Evolutionary conservation across 2,329 filamentous ascomycete species (phyloP).

Genomic region (Aspergillus viridinutans): DNA sequence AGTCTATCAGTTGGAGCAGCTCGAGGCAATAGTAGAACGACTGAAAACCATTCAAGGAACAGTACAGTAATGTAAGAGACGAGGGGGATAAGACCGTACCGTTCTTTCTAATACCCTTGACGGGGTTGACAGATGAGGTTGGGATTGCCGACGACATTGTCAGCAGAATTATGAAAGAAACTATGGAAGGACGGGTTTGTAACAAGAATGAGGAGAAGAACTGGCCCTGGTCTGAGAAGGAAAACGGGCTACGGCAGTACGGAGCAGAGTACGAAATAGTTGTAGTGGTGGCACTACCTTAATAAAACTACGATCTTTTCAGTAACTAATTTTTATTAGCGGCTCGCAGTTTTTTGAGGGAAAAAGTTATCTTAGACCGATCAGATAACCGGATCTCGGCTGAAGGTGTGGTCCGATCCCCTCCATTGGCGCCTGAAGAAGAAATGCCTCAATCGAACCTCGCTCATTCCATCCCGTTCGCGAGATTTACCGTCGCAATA

Average conservation of each 20-base stretch:
- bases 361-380: slow-evolving; percentile 38
- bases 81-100: slow-evolving; percentile 49
- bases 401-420: slow-evolving; percentile 17
- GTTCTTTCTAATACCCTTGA: slow-evolving; percentile 74
- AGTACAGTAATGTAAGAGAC: slow-evolving; percentile 11
- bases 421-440: neutral
- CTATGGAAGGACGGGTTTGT: neutral
- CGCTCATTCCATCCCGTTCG: neutral
- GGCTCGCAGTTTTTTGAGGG: slow-evolving; percentile 9
- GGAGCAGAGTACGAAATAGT: slow-evolving; percentile 4
- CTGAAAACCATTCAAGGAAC: slow-evolving; percentile 9
- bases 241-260: neutral
- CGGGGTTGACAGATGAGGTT: slow-evolving; percentile 29
- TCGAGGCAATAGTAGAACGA: slow-evolving; percentile 5
- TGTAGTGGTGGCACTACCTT: neutral
- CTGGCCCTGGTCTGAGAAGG: neutral
- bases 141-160: slow-evolving; percentile 45
- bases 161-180: neutral
- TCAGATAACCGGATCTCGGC: slow-evolving; percentile 43
- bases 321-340: slow-evolving; percentile 13
- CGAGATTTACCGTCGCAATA: neutral
- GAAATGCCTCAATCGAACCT: neutral
- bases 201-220: neutral
- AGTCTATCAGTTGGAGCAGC: slow-evolving; percentile 13
- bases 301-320: slow-evolving; percentile 1